These are phyloP conservation scores for Paramyrothecium roridum DNA, from an alignment of 2,329 filamentous ascomycete genomes.

Conservation along the genomic window DNA sequence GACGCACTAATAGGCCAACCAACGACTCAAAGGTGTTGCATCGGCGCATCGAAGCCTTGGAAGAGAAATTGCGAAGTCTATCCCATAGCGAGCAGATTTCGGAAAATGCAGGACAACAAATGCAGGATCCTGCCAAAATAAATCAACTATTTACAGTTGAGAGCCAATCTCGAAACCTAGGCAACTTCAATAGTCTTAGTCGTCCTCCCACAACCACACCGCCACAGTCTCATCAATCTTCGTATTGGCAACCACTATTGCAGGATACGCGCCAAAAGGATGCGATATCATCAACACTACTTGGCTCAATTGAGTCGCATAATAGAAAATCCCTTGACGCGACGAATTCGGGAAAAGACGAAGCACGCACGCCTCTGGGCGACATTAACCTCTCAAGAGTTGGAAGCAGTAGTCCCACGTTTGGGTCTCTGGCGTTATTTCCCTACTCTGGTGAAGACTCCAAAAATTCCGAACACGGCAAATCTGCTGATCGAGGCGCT, in stretches of 20 bases:
- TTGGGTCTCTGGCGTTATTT: not conserved
- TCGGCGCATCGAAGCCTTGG: not conserved
- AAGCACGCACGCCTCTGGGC: not conserved
- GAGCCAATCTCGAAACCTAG: not conserved
- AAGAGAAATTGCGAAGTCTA: not conserved
- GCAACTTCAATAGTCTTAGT: not conserved
- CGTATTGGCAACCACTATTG: not conserved
- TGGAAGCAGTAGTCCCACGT: not conserved
- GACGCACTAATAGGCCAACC: not conserved
- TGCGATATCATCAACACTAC: not conserved
- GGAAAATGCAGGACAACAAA: not conserved
- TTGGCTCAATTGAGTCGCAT: not conserved
- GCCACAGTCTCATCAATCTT: not conserved
- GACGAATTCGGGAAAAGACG: not conserved
- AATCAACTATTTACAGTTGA: not conserved
- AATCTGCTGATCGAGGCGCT: not conserved
- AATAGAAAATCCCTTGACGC: not conserved
- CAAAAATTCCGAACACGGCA: not conserved
- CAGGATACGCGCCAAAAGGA: not conserved
- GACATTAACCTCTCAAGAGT: not conserved
- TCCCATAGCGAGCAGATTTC: not conserved
- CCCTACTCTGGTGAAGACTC: not conserved
- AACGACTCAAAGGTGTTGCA: not conserved
- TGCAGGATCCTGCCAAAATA: not conserved
- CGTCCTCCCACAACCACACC: not conserved